phyloP scores from a whole-genome alignment of 2,329 filamentous ascomycete genomes.

The Penicillium janthinellum region DNA sequence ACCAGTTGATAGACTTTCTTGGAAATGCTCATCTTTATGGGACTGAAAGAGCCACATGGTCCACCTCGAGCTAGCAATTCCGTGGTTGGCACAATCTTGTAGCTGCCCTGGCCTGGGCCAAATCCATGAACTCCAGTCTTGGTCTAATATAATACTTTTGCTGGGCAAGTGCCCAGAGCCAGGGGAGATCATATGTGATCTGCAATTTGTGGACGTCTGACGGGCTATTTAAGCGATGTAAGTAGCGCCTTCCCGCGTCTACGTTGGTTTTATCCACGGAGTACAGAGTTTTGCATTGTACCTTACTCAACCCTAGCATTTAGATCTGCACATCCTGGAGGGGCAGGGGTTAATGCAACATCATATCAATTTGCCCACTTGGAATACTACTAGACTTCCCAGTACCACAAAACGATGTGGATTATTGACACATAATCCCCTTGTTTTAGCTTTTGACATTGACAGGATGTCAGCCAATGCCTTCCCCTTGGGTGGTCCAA shows the following conservation, averaged over 20 bases:
- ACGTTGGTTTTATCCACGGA: too few species aligned
- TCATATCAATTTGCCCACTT: not conserved
- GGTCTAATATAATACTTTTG: not conserved
- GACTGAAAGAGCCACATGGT: not conserved
- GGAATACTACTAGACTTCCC: not conserved
- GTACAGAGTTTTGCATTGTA: too few species aligned
- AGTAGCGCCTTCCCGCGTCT: too few species aligned
- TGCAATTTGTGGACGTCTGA: not conserved
- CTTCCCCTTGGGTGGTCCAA: not conserved
- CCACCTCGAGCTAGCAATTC: not conserved
- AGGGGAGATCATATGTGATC: not conserved
- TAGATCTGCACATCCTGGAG: conserved; percentile 1
- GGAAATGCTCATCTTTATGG: not conserved
- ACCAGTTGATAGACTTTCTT: not conserved
- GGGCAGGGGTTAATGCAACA: not conserved
- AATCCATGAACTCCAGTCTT: not conserved
- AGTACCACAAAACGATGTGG: not conserved
- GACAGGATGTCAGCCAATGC: not conserved
- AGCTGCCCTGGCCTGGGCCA: not conserved
- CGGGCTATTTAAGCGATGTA: not conserved
- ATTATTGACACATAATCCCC: not conserved
- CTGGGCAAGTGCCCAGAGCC: not conserved
- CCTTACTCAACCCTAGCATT: not conserved
- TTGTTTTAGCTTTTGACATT: not conserved
- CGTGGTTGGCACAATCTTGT: not conserved